Evolutionary conservation across 108 stramenopile genomes (phyloP), one percentile per base, ranked within the genome.

Genomic region (Nannochloropsis gaditana): DNA sequence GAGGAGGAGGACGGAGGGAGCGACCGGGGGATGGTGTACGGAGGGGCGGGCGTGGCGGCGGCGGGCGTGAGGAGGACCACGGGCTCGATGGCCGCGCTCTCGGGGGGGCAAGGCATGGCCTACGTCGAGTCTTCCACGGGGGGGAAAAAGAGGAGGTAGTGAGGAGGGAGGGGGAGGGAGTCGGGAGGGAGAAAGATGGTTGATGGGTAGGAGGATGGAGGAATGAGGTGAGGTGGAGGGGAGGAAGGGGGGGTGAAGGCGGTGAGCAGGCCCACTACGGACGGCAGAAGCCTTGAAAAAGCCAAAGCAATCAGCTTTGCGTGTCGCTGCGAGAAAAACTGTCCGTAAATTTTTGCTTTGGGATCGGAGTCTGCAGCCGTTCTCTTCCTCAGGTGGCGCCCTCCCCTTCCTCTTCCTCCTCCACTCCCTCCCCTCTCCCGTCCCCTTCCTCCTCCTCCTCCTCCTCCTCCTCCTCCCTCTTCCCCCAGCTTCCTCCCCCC

Each of bases 391-490:
- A 31, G 31, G 31, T 31, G 31, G 31, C 1, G 31, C 31, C 31
- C 31, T 31, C 31, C 31, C 31, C 31, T 31, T 31, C 31, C 31
- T 31, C 47, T 11, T 50, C 0, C 47, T 50, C 10, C 10, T 50
- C 47, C 47, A 50, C 10, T 50, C 47, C 11, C 11, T 11, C 15
- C 15, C n/a, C 59, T 73, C 4, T 82, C 1, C 82, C 9, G 2
- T 82, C 43, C 43, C 17, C 43, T 42, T 43, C 42, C 82, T 82
- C 82, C 43, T 82, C 82, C 42, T 44, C 82, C 43, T 82, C 43
- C 82, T 82, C 82, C 82, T 82, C 5, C 5, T 45, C 43, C 82
- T 82, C 82, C 43, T 82, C 82, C 82, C 43, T 42, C 44, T 82
- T 43, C 3, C 44, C 82, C 43, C 11, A 42, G 5, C 15, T 11